Percentiles rank a stretch among this genome's conserved stretches.
These are phyloP conservation scores for Phytophthora meadii DNA, from an alignment of 352 stramenopile species.

Conservation along the genomic window DNA sequence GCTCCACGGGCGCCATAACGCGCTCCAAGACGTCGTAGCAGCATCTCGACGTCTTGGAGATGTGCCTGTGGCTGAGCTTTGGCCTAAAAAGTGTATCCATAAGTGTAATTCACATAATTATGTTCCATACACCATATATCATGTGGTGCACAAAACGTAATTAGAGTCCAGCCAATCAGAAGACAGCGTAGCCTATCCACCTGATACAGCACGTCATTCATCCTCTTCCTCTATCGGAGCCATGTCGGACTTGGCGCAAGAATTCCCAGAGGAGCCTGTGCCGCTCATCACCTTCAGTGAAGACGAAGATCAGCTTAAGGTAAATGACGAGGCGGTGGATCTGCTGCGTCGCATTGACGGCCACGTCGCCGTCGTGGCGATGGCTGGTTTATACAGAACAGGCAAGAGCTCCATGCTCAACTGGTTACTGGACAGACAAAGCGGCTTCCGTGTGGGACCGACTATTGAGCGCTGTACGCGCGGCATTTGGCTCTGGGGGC, in stretches of 20 bases:
- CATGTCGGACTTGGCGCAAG: conserved; percentile 36
- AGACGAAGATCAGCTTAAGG: conserved; percentile 77
- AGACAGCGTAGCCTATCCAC: neutral
- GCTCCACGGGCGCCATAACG: conserved; percentile 22
- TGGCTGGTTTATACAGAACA: conserved; percentile 88
- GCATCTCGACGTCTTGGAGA: conserved; percentile 37
- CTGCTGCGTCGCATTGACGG: conserved; percentile 75
- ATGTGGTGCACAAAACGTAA: too few relatives aligned
- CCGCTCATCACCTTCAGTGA: conserved; percentile 89
- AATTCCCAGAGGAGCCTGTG: conserved; percentile 81
- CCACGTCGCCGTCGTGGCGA: conserved; percentile 81
- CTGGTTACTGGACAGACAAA: conserved; percentile 75
- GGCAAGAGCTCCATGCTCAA: conserved; percentile 91
- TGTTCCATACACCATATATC: conserved; percentile 1
- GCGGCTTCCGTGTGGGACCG: conserved; percentile 81
- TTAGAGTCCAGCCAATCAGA: conserved; percentile 17
- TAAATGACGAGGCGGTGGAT: conserved; percentile 80
- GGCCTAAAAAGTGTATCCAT: conserved; percentile 6
- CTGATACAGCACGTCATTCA: conserved; percentile 21
- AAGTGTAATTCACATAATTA: conserved; percentile 12
- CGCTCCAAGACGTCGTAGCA: conserved; percentile 49
- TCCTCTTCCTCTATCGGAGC: conserved; percentile 9
- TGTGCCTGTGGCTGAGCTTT: conserved; percentile 19
- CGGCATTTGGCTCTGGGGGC: conserved; percentile 89
- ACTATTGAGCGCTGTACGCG: conserved; percentile 87